Base-by-base conservation (phyloP, 2,329 filamentous ascomycete genomes). In the Tolypocladium album region DNA sequence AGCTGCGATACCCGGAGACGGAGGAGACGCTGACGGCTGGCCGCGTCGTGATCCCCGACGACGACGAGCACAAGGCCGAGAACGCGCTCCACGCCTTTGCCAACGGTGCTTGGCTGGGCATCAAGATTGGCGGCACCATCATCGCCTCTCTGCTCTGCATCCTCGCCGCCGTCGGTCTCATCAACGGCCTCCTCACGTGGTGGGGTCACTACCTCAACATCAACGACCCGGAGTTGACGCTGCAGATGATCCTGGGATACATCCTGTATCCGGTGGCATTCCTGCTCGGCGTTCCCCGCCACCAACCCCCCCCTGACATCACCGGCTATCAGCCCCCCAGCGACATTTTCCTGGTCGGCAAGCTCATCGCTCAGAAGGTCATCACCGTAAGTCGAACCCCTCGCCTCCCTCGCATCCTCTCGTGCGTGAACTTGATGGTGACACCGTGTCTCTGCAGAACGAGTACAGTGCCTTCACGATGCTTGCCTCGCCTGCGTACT, bases 81-180 rank as follows among this genome's bases (percentile, higher is more conserved):
- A 96, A 96, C 70, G 82, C 85, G 15, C 82, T 97, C 4, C 90
- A 96, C 71, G 90, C 91, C 1, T 92, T 95, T 67, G 86, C 90
- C 64, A 90, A 90, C 65, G 91, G 91, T 62, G 87, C 90, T 13
- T 93, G 89, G 89, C 79, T 94, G 12, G 91, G 90, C 70, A 80
- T 95, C 67, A 93, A 92, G 79, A 92, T 95, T 65, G 90, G 86
- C 4, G 89, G 88, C 62, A 93, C 92, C 83, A 93, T 95, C 60
- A 69, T 89, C 55, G 82, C 87, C 40, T 90, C 87, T 0, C 79
- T 95, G n/a, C 82, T 95, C 36, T 92, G 89, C 75, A 92, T 95
- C 67, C 87, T 95, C 64, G 88, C 89, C 22, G 79, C 92, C 39
- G 81, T 96, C 58, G 87, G 80, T 36, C 80, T 95, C 47, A 73